These are phyloP conservation scores for Candida neerlandica DNA, from an alignment of 1,139 yeast species.

Conservation along the genomic window DNA sequence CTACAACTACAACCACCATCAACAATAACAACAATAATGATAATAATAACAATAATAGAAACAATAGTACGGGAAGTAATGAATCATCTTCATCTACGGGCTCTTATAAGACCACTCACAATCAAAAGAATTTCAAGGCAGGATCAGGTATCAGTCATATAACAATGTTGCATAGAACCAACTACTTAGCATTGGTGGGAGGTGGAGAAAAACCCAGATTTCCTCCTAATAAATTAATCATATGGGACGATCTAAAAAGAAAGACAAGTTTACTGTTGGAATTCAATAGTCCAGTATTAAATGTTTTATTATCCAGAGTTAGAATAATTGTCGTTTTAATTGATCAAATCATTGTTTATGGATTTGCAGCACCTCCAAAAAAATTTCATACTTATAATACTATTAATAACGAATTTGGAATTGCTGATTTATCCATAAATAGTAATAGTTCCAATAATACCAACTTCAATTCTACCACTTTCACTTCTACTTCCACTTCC, in stretches of 20 bases:
- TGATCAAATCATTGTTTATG: conserved; percentile 71
- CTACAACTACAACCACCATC: not conserved
- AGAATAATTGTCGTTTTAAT: conserved; percentile 72
- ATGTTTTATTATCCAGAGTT: conserved; percentile 73
- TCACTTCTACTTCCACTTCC: not conserved
- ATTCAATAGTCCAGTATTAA: conserved; percentile 72
- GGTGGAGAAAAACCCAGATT: conserved; percentile 81
- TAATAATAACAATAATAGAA: conserved; percentile 3
- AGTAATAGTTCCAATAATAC: conserved; percentile 3
- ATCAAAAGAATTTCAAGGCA: not conserved
- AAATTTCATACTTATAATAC: conserved; percentile 74
- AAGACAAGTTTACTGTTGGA: conserved; percentile 75
- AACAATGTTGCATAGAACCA: conserved; percentile 86
- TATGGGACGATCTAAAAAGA: conserved; percentile 90
- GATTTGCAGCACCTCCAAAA: conserved; percentile 79
- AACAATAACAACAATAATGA: conserved; percentile 7
- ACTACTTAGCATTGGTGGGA: conserved; percentile 85
- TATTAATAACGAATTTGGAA: conserved; percentile 63
- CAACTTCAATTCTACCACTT: too few species aligned
- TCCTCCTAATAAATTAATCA: conserved; percentile 73
- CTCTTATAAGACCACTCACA: conserved; percentile 5
- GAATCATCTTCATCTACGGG: conserved; percentile 8
- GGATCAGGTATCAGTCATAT: conserved; percentile 73
- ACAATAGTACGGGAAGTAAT: conserved; percentile 11
- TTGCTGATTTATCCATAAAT: conserved; percentile 60